These are phyloP conservation scores for Halocafeteria seosinensis DNA, from an alignment of 108 stramenopile species.

Conservation along the genomic window DNA sequence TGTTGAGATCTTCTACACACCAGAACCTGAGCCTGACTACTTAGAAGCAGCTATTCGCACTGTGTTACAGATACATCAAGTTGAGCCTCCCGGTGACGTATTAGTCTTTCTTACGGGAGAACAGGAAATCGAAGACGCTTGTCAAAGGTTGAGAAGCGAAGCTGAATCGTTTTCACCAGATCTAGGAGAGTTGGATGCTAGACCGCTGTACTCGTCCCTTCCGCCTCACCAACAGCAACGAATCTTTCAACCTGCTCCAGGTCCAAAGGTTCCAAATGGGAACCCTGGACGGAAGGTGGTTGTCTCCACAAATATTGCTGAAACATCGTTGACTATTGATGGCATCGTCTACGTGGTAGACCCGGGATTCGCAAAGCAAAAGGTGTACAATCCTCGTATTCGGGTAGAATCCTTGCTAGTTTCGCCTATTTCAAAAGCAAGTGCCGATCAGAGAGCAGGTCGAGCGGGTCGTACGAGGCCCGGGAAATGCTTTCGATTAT, in stretches of 20 bases:
- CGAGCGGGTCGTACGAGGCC: slow-evolving; percentile 84
- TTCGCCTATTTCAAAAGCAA: slow-evolving; percentile 85
- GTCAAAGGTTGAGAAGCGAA: slow-evolving; percentile 65
- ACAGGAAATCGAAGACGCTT: slow-evolving; percentile 91
- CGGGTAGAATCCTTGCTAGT: slow-evolving; percentile 72
- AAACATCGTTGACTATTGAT: slow-evolving; percentile 96
- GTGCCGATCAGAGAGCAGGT: slow-evolving; percentile 87
- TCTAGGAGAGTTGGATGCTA: slow-evolving; percentile 64
- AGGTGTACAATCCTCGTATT: slow-evolving; percentile 54
- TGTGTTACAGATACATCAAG: slow-evolving; percentile 85
- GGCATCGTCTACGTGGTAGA: slow-evolving; percentile 99
- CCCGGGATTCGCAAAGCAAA: slow-evolving; percentile 74
- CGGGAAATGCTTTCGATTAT: slow-evolving; percentile 89
- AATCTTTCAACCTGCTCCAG: slow-evolving; percentile 79
- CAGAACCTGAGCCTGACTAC: slow-evolving; percentile 93
- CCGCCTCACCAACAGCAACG: slow-evolving; percentile 72
- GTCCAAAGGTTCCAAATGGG: slow-evolving; percentile 69
- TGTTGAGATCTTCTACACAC: slow-evolving; percentile 89
- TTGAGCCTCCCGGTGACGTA: slow-evolving; percentile 89
- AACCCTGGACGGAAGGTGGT: slow-evolving; percentile 91
- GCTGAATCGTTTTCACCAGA: slow-evolving; percentile 35
- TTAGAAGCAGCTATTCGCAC: slow-evolving; percentile 89
- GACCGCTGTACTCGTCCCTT: slow-evolving; percentile 88
- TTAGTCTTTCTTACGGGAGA: slow-evolving; percentile 95
- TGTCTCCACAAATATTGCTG: slow-evolving; percentile 90